Evolutionary conservation across 2,329 filamentous ascomycete genomes (phyloP).

Genomic region (Drechslera avenae): DNA sequence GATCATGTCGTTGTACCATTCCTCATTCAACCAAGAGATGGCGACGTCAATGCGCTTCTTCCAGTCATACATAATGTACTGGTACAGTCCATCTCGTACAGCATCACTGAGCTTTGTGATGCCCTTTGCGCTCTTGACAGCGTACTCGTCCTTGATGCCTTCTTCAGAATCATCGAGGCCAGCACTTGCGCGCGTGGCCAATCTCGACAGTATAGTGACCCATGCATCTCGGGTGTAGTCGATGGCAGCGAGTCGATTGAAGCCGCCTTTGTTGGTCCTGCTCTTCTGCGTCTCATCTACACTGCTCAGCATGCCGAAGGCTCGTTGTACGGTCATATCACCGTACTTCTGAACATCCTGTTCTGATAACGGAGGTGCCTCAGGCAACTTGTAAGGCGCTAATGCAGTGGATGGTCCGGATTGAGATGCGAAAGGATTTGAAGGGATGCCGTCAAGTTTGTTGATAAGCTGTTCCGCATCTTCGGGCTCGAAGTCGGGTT

Average conservation of each 20-base stretch:
- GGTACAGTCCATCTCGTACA: conserved; percentile 80
- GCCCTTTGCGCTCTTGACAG: conserved; percentile 30
- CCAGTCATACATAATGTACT: conserved; percentile 91
- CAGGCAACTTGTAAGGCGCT: conserved; percentile 77
- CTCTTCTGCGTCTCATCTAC: conserved; percentile 66
- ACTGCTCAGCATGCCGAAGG: conserved; percentile 77
- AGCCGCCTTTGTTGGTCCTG: conserved; percentile 67
- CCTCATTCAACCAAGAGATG: conserved; percentile 92
- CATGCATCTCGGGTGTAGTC: conserved; percentile 86
- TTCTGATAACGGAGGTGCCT: conserved; percentile 73
- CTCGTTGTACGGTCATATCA: conserved; percentile 73
- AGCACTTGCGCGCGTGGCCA: conserved; percentile 78
- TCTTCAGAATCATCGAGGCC: conserved; percentile 74
- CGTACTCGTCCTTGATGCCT: conserved; percentile 63
- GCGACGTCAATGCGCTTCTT: conserved; percentile 86
- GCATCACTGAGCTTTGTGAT: conserved; percentile 63
- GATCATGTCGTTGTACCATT: conserved; percentile 92
- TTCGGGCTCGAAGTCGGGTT: conserved; percentile 83
- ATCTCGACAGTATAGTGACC: conserved; percentile 82
- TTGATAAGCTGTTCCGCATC: conserved; percentile 78
- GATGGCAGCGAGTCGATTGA: conserved; percentile 82
- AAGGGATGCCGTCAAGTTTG: conserved; percentile 73
- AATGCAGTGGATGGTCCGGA: conserved; percentile 50
- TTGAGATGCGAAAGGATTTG: conserved; percentile 58
- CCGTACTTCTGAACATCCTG: conserved; percentile 76